Percentiles rank a stretch among this genome's conserved stretches.
Conservation (phyloP, 208 protist species). For the Kentomonas sorsogonicus region DNA sequence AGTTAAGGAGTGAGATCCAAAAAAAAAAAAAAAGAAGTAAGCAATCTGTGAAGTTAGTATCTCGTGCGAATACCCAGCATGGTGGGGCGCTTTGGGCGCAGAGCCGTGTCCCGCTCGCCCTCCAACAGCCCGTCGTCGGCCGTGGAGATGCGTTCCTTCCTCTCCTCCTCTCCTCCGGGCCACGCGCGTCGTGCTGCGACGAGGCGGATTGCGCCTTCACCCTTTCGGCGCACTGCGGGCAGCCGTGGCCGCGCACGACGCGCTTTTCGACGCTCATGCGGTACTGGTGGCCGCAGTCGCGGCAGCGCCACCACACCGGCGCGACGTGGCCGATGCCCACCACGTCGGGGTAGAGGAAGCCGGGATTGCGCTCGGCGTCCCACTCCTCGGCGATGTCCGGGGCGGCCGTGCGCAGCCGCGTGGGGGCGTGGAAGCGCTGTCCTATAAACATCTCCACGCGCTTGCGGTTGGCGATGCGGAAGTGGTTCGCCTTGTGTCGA, state of each 20-base stretch:
- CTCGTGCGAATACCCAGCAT: conserved; percentile 82
- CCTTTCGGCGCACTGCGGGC: conserved; percentile 40
- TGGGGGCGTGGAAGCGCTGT: conserved; percentile 78
- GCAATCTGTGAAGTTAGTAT: conserved; percentile 24
- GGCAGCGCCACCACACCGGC: conserved; percentile 77
- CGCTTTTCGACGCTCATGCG: conserved; percentile 87
- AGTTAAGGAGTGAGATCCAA: no score
- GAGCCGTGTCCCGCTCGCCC: conserved; percentile 48
- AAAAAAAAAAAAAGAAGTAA: conserved; percentile 17
- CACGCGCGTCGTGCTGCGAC: conserved; percentile 1
- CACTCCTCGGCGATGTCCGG: conserved; percentile 87
- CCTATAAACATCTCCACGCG: conserved; percentile 81
- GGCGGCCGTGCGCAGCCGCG: conserved; percentile 73
- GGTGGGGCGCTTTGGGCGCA: conserved; percentile 69
- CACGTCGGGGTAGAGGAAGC: conserved; percentile 82
- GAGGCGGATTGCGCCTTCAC: background rate
- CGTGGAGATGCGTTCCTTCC: background rate
- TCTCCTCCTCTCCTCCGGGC: background rate
- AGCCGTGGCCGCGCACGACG: conserved; percentile 78
- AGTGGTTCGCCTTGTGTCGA: conserved; percentile 27
- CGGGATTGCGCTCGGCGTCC: conserved; percentile 78
- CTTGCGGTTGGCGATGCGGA: conserved; percentile 79
- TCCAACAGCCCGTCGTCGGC: conserved; percentile 22
- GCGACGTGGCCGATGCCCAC: conserved; percentile 73
- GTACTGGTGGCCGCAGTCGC: conserved; percentile 41